A percentile compares a stretch with the other conserved stretches of the same genome.
These are phyloP conservation scores for Cafeteria roenbergensis DNA, from an alignment of 108 stramenopile species.

Conservation along the genomic window DNA sequence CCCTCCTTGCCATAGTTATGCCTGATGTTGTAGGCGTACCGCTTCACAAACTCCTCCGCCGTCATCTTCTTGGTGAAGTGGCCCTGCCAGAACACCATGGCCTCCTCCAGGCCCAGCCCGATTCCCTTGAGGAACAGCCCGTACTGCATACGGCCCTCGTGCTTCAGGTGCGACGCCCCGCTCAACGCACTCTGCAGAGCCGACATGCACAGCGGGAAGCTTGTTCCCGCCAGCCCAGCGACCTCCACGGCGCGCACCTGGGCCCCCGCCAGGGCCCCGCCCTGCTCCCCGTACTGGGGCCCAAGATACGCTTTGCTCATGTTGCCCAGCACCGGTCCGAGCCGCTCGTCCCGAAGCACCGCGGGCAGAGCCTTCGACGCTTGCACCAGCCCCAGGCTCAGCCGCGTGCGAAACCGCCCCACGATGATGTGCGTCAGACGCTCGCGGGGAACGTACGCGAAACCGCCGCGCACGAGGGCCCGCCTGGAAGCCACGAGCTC, in stretches of 20 bases:
- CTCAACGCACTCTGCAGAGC: conserved; percentile 64
- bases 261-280: conserved; percentile 26
- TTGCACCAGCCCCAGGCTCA: conserved; percentile 26
- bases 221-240: conserved; percentile 38
- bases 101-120: conserved; percentile 77
- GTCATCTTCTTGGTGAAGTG: conserved; percentile 66
- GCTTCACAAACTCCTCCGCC: conserved; percentile 71
- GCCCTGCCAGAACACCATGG: conserved; percentile 69
- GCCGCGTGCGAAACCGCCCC: conserved; percentile 42
- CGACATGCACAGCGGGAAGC: conserved; percentile 89
- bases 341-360: conserved; percentile 35
- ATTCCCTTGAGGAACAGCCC: conserved; percentile 91
- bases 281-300: conserved; percentile 18
- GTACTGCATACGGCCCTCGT: conserved; percentile 85
- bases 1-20: conserved; percentile 98
- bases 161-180: conserved; percentile 74
- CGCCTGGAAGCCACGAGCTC: conserved; percentile 61
- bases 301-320: conserved; percentile 66
- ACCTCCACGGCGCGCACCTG: conserved; percentile 28
- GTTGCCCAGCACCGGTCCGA: conserved; percentile 63
- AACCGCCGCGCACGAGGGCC: conserved; percentile 63
- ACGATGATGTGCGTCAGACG: conserved; percentile 61
- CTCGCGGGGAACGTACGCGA: conserved; percentile 70
- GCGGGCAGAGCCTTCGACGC: conserved; percentile 36
- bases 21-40: conserved; percentile 78